phyloP scores from a whole-genome alignment of 2,329 filamentous ascomycete species.

The Onygena corvina region DNA sequence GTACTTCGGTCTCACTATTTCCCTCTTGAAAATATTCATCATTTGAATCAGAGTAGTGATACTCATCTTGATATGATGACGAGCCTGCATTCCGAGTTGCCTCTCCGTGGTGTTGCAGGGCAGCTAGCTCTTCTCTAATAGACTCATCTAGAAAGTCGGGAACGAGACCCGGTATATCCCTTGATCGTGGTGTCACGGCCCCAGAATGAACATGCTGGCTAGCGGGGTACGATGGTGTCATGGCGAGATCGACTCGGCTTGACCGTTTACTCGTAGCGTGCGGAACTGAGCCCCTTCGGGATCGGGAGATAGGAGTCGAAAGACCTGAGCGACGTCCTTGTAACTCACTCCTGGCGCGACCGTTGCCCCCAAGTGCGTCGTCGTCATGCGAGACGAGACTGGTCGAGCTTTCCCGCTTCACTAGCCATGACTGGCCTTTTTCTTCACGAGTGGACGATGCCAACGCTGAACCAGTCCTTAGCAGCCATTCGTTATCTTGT shows the following conservation, averaged over 20 bases:
- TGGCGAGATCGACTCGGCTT: constrained; percentile 27
- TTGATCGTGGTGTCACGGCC: constrained; percentile 7
- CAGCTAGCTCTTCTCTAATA: constrained; percentile 30
- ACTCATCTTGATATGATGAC: constrained; percentile 17
- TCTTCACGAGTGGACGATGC: constrained; percentile 46
- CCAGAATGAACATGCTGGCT: constrained; percentile 13
- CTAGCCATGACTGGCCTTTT: constrained; percentile 52
- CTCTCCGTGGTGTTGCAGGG: constrained; percentile 12
- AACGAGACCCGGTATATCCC: constrained; percentile 16
- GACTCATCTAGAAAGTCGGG: constrained; percentile 42
- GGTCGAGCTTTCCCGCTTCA: constrained; percentile 45
- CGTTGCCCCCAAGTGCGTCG: constrained; percentile 18
- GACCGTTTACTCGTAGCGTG: constrained; percentile 24
- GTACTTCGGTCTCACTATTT: constrained; percentile 41
- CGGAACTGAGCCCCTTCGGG: constrained; percentile 26
- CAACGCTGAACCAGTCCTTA: constrained; percentile 46
- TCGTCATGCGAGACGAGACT: constrained; percentile 36
- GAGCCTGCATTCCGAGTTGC: constrained; percentile 6
- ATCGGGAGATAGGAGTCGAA: constrained; percentile 26
- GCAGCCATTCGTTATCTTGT: constrained; percentile 45
- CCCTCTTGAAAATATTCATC: constrained; percentile 21
- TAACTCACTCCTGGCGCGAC: constrained; percentile 19
- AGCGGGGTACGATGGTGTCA: constrained; percentile 22
- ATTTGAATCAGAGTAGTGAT: constrained; percentile 13
- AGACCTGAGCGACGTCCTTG: constrained; percentile 25